Evolutionary conservation across 2,329 filamentous ascomycete species (phyloP).

Genomic region (Colletotrichum lupini): DNA sequence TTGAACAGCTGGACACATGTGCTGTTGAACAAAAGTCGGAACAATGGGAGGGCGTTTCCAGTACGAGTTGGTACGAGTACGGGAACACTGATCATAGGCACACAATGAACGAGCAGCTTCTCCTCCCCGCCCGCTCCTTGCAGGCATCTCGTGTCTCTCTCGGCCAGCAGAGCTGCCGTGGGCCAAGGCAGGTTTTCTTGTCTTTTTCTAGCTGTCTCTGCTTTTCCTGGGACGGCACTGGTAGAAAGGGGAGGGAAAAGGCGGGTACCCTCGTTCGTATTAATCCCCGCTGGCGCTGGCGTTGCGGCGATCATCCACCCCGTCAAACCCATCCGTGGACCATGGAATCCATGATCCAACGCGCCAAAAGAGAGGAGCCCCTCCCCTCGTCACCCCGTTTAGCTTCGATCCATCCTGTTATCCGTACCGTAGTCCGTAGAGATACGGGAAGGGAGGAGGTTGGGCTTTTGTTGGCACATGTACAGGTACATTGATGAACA

Average conservation of each 20-base stretch:
- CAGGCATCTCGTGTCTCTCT: conserved; percentile 21
- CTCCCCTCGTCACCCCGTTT: neutral
- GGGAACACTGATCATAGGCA: neutral
- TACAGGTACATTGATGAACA: neutral
- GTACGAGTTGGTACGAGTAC: neutral
- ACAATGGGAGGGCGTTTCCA: neutral
- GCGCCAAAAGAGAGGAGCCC: neutral
- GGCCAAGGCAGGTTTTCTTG: conserved; percentile 24
- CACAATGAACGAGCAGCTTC: neutral
- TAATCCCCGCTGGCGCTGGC: conserved; percentile 30
- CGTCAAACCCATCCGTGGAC: neutral
- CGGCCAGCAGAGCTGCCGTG: conserved; percentile 16
- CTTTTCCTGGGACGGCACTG: conserved; percentile 25
- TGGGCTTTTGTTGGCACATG: neutral
- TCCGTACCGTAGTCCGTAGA: conserved; percentile 3
- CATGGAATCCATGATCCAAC: neutral
- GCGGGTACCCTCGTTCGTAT: conserved; percentile 32
- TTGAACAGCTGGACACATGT: neutral
- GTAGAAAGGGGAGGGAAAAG: conserved; percentile 18
- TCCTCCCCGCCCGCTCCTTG: neutral
- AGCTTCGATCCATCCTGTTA: conserved; percentile 2
- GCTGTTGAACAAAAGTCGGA: neutral
- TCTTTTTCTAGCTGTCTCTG: neutral
- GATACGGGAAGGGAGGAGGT: conserved; percentile 1
- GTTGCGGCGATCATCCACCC: conserved; percentile 23